Base-by-base conservation (phyloP, 2,329 filamentous ascomycete genomes). In the Neopestalotiopsis rosae region DNA sequence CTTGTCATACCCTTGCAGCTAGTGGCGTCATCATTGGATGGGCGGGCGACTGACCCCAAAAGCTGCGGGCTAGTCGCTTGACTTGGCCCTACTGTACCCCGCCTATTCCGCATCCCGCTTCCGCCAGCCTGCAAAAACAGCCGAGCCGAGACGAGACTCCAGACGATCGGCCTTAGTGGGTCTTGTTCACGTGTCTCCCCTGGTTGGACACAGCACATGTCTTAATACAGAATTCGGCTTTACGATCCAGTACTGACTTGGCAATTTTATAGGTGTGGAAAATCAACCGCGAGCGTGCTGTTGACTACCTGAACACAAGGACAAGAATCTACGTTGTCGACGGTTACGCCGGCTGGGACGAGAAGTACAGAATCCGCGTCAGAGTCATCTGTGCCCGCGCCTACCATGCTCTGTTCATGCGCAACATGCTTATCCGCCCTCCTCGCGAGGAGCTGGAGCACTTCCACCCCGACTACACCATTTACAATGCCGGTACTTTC, bases 401-500 rank as follows among this genome's bases (percentile, higher is more conserved):
- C 83, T 99, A 99, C 89, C 96, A 99, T 89, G 96, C 96, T 72
- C 90, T 99, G 74, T 99, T 99, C 91, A 99, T 99, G 96, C 94
- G 95, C 81, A 99, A 99, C 89, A 99, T 99, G 96, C 92, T 99
- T 80, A 99, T 99, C 87, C 93, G 96, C 76, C 96, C 96, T 72
- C 87, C 91, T 66, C 90, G 89, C 72, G 93, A 97, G 84, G 95
- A 99, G 87, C 91, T 99, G 67, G 92, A 97, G 86, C 90, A 94
- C 85, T 99, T 99, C 90, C 94, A 97, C 84, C 96, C 96, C 77
- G 95, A 99, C 88, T 99, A 99, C 88, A 95, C 95, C 78, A 98
- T 99, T 86, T 99, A 99, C 92, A 99, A 99, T 82, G 96, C 95
- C 72, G 96, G 96, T 75, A 94, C 94, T 72, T 99, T 99, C 92